Evolutionary conservation across 2,329 filamentous ascomycete genomes (phyloP), one percentile per base, ranked within the genome.

Genomic region (Colletotrichum sp.): DNA sequence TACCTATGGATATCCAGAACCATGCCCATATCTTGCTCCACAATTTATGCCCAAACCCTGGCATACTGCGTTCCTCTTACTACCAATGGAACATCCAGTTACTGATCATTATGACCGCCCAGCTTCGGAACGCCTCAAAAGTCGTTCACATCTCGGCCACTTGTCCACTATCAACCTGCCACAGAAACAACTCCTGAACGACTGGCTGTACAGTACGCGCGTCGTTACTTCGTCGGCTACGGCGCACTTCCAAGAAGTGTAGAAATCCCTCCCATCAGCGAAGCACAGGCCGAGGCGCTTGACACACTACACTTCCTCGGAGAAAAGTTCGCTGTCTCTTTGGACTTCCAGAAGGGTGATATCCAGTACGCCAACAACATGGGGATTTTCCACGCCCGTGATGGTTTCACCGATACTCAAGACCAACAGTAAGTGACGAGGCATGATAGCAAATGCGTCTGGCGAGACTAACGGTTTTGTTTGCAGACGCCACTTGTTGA

Each of bases 151-250:
- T 80, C 84, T 18, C 85, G 90, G 0, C 91, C 92, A 2, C 83
- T 93, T 6, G 81, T 93, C 4, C 90, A 91, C 81, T 87, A 91
- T 79, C 89, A 91, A 61, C 87, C 89, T 0, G 85, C 86, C 16
- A 89, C 86, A 0, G 82, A 77, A 0, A 81, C 80, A 1, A 80
- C 81, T 0, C 89, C 91, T 0, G 89, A 93, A 79, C 86, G 90
- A 1, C 81, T 93, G 2, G 82, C 91, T 7, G 87, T 93, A 26
- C 91, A 93, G 76, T 93, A 93, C 77, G 90, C 89, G 0, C 88
- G 92, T 5, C 87, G 92, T 1, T 85, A 84, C 32, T 93, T 93
- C 77, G 91, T 91, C 67, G 85, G 92, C 4, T 93, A 90, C 79
- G 86, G 88, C 73, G 86, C 86, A 0, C 84, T 91, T 1, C 90